A percentile compares a stretch with the other conserved stretches of the same genome.
These are phyloP conservation scores for Neoarthrinium moseri DNA, from an alignment of 2,329 filamentous ascomycete genomes.

Conservation along the genomic window DNA sequence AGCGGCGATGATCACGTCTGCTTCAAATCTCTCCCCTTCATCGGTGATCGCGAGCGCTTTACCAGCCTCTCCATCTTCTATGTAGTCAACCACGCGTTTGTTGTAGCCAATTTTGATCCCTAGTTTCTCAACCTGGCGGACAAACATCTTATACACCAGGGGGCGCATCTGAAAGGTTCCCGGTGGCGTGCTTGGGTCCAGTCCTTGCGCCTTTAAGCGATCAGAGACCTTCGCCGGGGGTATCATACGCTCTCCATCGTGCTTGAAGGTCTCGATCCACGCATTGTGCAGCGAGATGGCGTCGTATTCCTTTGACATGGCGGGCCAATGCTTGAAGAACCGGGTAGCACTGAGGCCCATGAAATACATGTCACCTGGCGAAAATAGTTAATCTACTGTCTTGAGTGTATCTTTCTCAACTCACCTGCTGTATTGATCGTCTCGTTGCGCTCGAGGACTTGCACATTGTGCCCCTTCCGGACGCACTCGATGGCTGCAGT, in stretches of 20 bases:
- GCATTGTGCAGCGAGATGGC: slow-evolving; percentile 51
- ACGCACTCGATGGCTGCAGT: slow-evolving; percentile 61
- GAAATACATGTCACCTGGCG: slow-evolving; percentile 56
- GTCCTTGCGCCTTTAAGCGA: slow-evolving; percentile 37
- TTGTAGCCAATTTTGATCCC: slow-evolving; percentile 47
- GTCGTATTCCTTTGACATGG: slow-evolving; percentile 49
- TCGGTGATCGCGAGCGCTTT: slow-evolving; percentile 48
- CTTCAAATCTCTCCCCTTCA: slow-evolving; percentile 44
- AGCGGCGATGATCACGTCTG: slow-evolving; percentile 46
- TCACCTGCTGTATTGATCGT: slow-evolving; percentile 51
- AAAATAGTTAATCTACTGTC: slow-evolving; percentile 7
- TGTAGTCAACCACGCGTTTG: slow-evolving; percentile 46
- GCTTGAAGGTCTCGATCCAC: slow-evolving; percentile 56
- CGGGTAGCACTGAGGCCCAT: slow-evolving; percentile 55
- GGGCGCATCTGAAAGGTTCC: slow-evolving; percentile 56
- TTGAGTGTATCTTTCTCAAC: slow-evolving; percentile 13
- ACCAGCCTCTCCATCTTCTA: slow-evolving; percentile 37
- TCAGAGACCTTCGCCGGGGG: slow-evolving; percentile 47
- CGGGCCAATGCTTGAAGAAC: slow-evolving; percentile 55
- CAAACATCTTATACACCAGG: slow-evolving; percentile 54
- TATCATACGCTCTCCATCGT: slow-evolving; percentile 48
- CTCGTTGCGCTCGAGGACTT: slow-evolving; percentile 44
- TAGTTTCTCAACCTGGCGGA: slow-evolving; percentile 44
- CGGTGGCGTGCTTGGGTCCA: slow-evolving; percentile 44
- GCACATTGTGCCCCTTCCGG: slow-evolving; percentile 55